Base-by-base conservation (phyloP, 345 rosid species). In the Populus simonii region DNA sequence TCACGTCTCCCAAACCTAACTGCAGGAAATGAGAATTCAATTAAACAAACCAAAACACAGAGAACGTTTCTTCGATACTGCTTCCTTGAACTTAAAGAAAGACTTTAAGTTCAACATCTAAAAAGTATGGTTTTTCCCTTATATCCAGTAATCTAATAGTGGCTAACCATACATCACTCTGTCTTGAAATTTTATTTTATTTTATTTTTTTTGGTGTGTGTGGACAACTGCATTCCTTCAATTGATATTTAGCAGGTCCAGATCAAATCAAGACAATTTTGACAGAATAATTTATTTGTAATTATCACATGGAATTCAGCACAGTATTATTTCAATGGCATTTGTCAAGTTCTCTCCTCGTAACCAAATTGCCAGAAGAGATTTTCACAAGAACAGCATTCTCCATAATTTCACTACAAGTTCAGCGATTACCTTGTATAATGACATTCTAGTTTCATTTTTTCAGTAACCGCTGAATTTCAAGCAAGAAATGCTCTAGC, bases 1-100 rank as follows among this genome's bases (percentile, higher is more conserved):
- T 85, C 83, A 74, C 98, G 94, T 78, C 94, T 91, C 82, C 90
- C 81, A 49, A 85, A 85, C 79, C 81, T 82, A 81, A 84, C 97
- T 91, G 89, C 69, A 80, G 73, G 45, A 77, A 41, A 25, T 66
- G 23, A 5, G 68, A 41, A 7, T 4, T 35, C 55, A 62, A 22
- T 12, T 29, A 76, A 70, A 67, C 57, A 66, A 13, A 55, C 18
- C 41, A 61, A 10, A 66, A 49, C 11, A 11, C 23, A 13, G 23
- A 8, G 10, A 66, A 66, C 4, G 20, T 11, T 5, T 18, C 22
- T 10, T 25, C 47, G 27, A 29, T 61, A 63, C 18, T 25, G 72
- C 33, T 71, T 25, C 27, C 53, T 53, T 51, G 20, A 49, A 45
- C 12, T 18, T 66, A 16, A 31, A 66, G 36, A n/a, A n/a, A 57